A percentile compares a stretch with the other conserved stretches of the same genome.
Evolutionary conservation across 495 filamentous ascomycete species (phyloP).

Genomic region (Hypoxylon crocopeplum): DNA sequence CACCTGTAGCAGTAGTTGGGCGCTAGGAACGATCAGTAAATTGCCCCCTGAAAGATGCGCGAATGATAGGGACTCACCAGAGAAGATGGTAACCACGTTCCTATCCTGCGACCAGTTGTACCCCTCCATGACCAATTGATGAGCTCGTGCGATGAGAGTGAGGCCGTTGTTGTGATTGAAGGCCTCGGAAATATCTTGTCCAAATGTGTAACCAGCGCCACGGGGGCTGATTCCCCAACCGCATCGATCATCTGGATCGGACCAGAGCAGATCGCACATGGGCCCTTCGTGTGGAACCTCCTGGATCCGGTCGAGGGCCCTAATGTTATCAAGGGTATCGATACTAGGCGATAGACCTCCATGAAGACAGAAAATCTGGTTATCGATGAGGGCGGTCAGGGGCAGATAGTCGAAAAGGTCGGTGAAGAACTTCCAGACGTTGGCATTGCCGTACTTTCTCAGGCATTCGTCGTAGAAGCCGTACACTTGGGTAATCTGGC

Average conservation of each 20-base stretch:
- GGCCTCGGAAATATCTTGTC: slow-evolving; percentile 98
- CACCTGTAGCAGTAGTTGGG: slow-evolving; percentile 98
- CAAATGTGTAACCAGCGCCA: slow-evolving; percentile 98
- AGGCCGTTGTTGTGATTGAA: slow-evolving; percentile 99
- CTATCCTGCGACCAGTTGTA: slow-evolving; percentile 98
- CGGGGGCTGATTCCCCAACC: slow-evolving; percentile 98
- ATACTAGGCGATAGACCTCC: slow-evolving; percentile 95
- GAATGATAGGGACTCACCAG: slow-evolving; percentile 64
- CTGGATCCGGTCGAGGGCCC: slow-evolving; percentile 93
- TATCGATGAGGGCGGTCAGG: slow-evolving; percentile 97
- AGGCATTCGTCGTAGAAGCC: slow-evolving; percentile 98
- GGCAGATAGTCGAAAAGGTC: slow-evolving; percentile 99
- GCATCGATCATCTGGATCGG: slow-evolving; percentile 96
- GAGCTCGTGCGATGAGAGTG: slow-evolving; percentile 91
- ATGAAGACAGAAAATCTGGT: slow-evolving; percentile 99
- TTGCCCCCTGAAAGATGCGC: background rate
- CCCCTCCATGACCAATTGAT: slow-evolving; percentile 97
- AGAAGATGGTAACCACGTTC: slow-evolving; percentile 99
- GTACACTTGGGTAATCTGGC: slow-evolving; percentile 97
- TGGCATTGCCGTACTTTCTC: slow-evolving; percentile 97
- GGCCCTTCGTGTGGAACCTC: slow-evolving; percentile 98
- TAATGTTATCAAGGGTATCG: slow-evolving; percentile 97
- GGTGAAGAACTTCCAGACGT: slow-evolving; percentile 99
- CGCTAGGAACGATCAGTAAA: slow-evolving; percentile 56
- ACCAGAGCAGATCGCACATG: slow-evolving; percentile 99